Evolutionary conservation across 495 filamentous ascomycete genomes (phyloP).

Genomic region (Xanthoparmelia taractica): DNA sequence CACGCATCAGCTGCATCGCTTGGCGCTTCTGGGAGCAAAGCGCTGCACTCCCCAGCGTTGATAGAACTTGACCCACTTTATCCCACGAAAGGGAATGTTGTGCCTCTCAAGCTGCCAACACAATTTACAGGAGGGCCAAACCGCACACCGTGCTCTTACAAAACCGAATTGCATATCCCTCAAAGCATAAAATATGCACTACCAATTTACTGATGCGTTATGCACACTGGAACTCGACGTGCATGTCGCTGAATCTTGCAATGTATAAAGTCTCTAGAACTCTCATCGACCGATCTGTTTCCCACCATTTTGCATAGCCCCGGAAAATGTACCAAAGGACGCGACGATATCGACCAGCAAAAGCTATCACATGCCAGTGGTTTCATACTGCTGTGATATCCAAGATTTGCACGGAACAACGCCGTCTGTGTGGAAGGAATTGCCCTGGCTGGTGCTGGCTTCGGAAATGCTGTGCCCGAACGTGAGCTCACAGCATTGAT

Average conservation of each 20-base stretch:
- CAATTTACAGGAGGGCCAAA: background rate
- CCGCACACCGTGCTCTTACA: background rate
- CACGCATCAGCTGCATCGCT: background rate
- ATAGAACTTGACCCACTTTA: background rate
- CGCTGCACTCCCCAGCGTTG: background rate
- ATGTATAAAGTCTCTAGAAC: background rate
- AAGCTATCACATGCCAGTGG: background rate
- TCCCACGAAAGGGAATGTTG: background rate
- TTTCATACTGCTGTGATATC: background rate
- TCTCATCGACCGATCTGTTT: constrained; percentile 1
- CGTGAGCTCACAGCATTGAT: background rate
- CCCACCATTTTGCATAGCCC: background rate
- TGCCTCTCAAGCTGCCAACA: constrained; percentile 1
- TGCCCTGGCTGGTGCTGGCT: background rate
- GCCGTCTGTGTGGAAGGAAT: background rate
- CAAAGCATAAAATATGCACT: background rate
- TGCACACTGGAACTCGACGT: background rate
- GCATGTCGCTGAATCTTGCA: background rate
- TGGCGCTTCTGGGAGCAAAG: background rate
- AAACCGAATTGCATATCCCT: background rate
- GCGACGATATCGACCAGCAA: background rate
- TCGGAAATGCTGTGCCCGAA: background rate
- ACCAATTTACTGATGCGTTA: background rate
- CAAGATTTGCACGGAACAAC: background rate
- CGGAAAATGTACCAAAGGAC: background rate